Evolutionary conservation across 1,139 yeast species (phyloP).

Genomic region (Diutina rugosa): DNA sequence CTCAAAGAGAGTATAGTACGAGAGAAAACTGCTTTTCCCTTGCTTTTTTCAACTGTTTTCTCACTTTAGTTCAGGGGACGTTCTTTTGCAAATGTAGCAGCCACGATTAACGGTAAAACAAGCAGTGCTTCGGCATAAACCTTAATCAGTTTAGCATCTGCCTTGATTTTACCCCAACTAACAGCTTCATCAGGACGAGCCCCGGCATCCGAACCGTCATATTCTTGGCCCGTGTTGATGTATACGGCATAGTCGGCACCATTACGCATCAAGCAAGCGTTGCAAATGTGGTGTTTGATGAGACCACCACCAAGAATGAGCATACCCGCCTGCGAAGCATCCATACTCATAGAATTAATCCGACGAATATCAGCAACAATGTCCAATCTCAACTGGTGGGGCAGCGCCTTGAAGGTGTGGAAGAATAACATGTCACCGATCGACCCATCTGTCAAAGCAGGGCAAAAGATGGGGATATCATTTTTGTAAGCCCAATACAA

Average conservation of each 20-base stretch:
- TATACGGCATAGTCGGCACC: constrained; percentile 98
- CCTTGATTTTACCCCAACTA: constrained; percentile 96
- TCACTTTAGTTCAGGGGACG: constrained; percentile 10
- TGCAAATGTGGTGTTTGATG: constrained; percentile 92
- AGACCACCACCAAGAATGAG: constrained; percentile 92
- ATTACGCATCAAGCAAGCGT: constrained; percentile 96
- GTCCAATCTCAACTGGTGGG: constrained; percentile 78
- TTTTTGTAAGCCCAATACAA: constrained; percentile 97
- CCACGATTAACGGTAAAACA: constrained; percentile 91
- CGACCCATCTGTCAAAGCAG: constrained; percentile 95
- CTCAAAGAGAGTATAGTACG: too few relatives aligned
- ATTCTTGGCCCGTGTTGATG: constrained; percentile 97
- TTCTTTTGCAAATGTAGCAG: constrained; percentile 80
- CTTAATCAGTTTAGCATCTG: constrained; percentile 84
- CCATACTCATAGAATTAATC: constrained; percentile 90
- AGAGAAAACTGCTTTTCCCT: too few relatives aligned
- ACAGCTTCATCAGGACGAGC: constrained; percentile 99
- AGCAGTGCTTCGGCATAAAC: constrained; percentile 94
- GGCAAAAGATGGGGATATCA: constrained; percentile 91
- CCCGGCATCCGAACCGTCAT: constrained; percentile 98
- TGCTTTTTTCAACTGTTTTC: too few relatives aligned
- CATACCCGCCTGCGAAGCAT: constrained; percentile 94
- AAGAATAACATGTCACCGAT: constrained; percentile 97
- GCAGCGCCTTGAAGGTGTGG: constrained; percentile 93
- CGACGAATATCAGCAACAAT: constrained; percentile 87